These are phyloP conservation scores for Talinum fruticosum DNA, from an alignment of 148 eudicot species.

Conservation along the genomic window DNA sequence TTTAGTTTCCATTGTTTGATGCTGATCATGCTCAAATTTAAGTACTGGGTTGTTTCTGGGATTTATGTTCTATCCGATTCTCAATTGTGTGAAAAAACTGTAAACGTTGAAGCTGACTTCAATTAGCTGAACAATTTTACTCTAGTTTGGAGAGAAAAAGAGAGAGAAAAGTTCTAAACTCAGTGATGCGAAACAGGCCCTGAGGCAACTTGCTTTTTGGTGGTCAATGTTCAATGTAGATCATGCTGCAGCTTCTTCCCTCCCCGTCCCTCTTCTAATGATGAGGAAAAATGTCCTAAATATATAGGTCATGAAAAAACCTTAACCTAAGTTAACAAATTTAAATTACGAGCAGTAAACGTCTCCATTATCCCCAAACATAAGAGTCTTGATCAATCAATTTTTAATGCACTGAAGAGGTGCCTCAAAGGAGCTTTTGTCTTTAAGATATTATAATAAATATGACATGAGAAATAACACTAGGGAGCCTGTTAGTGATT, in stretches of 20 bases:
- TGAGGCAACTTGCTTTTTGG: background rate
- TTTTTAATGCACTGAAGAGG: too few relatives aligned
- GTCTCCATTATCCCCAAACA: background rate
- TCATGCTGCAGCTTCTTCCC: background rate
- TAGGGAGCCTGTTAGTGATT: background rate
- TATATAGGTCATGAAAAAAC: background rate
- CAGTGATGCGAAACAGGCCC: too few relatives aligned
- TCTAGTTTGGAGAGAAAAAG: background rate
- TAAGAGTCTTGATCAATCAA: background rate
- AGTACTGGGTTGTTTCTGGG: too few relatives aligned
- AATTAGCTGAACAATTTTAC: background rate
- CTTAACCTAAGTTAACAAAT: background rate
- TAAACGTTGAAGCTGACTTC: background rate
- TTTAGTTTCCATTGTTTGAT: background rate
- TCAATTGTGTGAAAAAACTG: background rate
- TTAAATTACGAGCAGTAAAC: background rate
- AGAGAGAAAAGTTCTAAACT: too few relatives aligned
- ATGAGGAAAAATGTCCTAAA: too few relatives aligned
- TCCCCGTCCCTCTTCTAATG: background rate
- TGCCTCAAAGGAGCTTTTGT: too few relatives aligned
- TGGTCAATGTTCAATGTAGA: background rate
- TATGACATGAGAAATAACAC: background rate
- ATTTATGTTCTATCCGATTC: background rate
- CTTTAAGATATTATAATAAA: background rate
- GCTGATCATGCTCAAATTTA: background rate